These are phyloP conservation scores for Linderina pennispora DNA, from an alignment of 192 early-diverging fungal species.

Conservation along the genomic window DNA sequence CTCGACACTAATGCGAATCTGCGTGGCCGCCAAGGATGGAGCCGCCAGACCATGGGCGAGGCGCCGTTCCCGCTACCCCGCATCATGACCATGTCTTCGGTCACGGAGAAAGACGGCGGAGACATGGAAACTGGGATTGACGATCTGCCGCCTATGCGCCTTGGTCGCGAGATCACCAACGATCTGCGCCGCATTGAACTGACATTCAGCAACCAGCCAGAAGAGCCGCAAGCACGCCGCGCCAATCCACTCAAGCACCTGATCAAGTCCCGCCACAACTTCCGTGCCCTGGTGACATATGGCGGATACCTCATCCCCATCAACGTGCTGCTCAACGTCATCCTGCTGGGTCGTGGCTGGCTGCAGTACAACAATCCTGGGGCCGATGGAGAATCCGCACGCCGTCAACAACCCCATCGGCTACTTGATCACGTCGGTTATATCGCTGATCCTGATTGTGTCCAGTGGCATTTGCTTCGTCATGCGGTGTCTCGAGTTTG, in stretches of 20 bases:
- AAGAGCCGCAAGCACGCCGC: background rate
- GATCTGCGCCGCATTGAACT: conserved; percentile 42
- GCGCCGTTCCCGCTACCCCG: conserved; percentile 32
- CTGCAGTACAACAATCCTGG: conserved; percentile 14
- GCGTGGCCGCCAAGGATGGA: background rate
- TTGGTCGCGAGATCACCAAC: conserved; percentile 33
- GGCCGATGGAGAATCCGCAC: conserved; percentile 3
- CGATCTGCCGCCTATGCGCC: conserved; percentile 27
- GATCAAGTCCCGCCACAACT: conserved; percentile 43
- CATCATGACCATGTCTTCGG: conserved; percentile 17
- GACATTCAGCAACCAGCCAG: conserved; percentile 26
- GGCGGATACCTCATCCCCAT: conserved; percentile 44
- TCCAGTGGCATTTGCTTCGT: conserved; percentile 40
- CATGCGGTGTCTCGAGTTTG: conserved; percentile 42
- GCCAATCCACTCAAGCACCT: conserved; percentile 33
- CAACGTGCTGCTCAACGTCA: conserved; percentile 45
- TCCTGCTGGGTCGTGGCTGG: conserved; percentile 42
- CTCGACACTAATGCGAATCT: too few relatives aligned
- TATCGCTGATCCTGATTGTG: conserved; percentile 41
- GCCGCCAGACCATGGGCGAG: too few relatives aligned
- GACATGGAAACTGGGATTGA: conserved; percentile 19
- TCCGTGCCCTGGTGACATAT: conserved; percentile 40
- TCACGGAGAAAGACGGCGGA: conserved; percentile 18
- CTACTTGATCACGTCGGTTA: conserved; percentile 29
- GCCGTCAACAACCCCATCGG: conserved; percentile 35